Evolutionary conservation across 2,329 filamentous ascomycete genomes (phyloP).

Genomic region (Lasiodiplodia gonubiensis): DNA sequence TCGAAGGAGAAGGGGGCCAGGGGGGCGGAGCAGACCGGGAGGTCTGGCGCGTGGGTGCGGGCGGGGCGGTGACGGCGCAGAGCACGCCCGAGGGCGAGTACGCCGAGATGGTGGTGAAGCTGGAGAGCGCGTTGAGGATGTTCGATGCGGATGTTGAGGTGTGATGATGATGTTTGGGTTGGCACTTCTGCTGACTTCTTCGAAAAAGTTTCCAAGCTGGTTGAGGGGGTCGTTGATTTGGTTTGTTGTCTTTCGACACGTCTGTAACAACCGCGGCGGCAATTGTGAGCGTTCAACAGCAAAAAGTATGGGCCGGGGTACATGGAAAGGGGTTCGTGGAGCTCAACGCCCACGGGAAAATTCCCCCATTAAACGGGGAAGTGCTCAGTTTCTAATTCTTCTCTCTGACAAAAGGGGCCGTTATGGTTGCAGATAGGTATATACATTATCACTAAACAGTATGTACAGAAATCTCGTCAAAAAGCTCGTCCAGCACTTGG

Average conservation of each 20-base stretch:
- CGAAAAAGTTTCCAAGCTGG: background rate
- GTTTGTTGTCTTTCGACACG: background rate
- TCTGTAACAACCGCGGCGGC: background rate
- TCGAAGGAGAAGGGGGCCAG: slow-evolving; percentile 28
- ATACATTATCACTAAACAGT: background rate
- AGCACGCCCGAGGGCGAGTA: slow-evolving; percentile 81
- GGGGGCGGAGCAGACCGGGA: slow-evolving; percentile 50
- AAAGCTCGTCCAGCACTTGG: no score
- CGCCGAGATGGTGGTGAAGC: slow-evolving; percentile 76
- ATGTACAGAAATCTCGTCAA: background rate
- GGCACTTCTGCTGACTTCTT: background rate
- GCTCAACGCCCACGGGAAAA: background rate
- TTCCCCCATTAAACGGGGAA: background rate
- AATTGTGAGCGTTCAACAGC: background rate
- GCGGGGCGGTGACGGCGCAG: slow-evolving; percentile 85
- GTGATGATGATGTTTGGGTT: background rate
- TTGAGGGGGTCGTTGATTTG: background rate
- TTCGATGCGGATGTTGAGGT: slow-evolving; percentile 33
- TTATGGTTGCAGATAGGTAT: background rate
- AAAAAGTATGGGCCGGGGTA: background rate
- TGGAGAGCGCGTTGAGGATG: slow-evolving; percentile 42
- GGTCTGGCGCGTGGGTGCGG: slow-evolving; percentile 84
- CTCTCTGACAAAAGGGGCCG: background rate
- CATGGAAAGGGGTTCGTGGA: background rate
- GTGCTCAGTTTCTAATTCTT: background rate